phyloP scores from a whole-genome alignment of 495 filamentous ascomycete species.

The Beverwykella pulmonaria region DNA sequence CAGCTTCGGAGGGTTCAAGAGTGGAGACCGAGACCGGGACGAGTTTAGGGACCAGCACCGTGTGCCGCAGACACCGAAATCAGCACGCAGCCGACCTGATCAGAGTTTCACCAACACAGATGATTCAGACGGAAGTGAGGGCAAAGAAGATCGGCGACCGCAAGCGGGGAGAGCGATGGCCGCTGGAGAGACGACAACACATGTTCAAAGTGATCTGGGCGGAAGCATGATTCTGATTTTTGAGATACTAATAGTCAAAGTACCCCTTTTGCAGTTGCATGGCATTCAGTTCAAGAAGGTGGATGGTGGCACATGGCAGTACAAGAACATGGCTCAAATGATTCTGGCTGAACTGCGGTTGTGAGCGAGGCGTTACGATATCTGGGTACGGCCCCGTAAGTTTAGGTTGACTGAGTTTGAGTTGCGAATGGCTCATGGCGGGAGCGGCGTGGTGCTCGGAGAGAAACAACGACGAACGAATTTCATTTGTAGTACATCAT shows the following conservation, averaged over 20 bases:
- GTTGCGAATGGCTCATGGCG: not conserved
- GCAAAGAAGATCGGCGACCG: slow-evolving; percentile 43
- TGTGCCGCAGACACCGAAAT: slow-evolving; percentile 50
- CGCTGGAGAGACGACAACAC: slow-evolving; percentile 79
- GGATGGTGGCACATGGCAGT: slow-evolving; percentile 94
- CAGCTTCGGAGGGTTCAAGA: slow-evolving; percentile 74
- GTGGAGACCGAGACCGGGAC: slow-evolving; percentile 62
- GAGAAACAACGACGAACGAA: slow-evolving; percentile 27
- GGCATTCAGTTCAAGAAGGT: slow-evolving; percentile 99
- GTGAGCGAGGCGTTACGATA: slow-evolving; percentile 47
- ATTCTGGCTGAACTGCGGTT: slow-evolving; percentile 87
- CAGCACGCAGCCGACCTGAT: slow-evolving; percentile 48
- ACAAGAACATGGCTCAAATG: slow-evolving; percentile 94
- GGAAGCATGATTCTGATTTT: slow-evolving; percentile 81
- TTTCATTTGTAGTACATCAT: slow-evolving; percentile 35
- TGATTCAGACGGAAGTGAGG: slow-evolving; percentile 71
- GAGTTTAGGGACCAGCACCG: slow-evolving; percentile 57
- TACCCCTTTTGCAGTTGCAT: slow-evolving; percentile 88
- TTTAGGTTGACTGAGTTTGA: too few relatives aligned
- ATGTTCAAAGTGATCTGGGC: slow-evolving; percentile 83
- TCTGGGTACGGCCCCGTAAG: not conserved
- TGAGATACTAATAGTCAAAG: slow-evolving; percentile 97
- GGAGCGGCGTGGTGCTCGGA: not conserved
- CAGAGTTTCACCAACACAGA: slow-evolving; percentile 80
- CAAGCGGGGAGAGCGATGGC: slow-evolving; percentile 46